Conservation (phyloP, 163 green algal genomes). For the Chlorella variabilis region DNA sequence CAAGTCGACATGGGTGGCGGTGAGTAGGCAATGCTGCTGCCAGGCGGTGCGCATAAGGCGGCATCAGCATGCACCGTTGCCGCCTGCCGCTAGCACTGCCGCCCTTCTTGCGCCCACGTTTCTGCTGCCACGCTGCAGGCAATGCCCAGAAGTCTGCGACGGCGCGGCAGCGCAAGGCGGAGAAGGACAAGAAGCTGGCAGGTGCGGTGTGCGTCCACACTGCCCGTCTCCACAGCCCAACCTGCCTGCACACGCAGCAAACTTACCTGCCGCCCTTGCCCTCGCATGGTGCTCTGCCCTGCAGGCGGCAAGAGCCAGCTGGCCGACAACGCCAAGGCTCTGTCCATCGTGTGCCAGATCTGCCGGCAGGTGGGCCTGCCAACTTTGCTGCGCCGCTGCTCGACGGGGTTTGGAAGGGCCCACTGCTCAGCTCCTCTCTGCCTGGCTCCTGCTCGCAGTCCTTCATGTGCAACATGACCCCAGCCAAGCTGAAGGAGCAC, state of each 20-base stretch:
- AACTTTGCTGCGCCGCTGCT: too few relatives aligned
- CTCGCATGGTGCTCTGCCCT: too few relatives aligned
- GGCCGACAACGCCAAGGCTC: constrained; percentile 5
- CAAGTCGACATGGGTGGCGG: background rate
- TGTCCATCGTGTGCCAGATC: constrained; percentile 36
- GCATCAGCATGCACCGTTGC: background rate
- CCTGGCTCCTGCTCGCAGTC: background rate
- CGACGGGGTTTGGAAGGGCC: too few relatives aligned
- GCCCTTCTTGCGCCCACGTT: too few relatives aligned
- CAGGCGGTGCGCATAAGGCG: constrained; percentile 24
- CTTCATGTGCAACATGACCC: constrained; percentile 31
- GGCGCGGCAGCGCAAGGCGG: constrained; percentile 11
- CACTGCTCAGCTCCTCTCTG: background rate
- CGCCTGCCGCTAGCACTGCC: background rate
- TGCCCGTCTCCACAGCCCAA: too few relatives aligned
- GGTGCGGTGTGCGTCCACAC: too few relatives aligned
- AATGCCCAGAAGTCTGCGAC: constrained; percentile 43
- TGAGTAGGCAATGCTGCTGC: background rate
- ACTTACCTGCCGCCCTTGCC: too few relatives aligned
- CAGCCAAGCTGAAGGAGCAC: constrained; percentile 70
- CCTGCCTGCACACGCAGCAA: too few relatives aligned
- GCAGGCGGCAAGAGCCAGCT: constrained; percentile 35
- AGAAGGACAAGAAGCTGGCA: constrained; percentile 38
- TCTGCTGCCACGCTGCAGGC: too few relatives aligned
- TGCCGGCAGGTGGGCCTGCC: constrained; percentile 24